These are phyloP conservation scores for Neoboletus brunneissimus DNA, from an alignment of 768 basidiomycete species.

Conservation along the genomic window DNA sequence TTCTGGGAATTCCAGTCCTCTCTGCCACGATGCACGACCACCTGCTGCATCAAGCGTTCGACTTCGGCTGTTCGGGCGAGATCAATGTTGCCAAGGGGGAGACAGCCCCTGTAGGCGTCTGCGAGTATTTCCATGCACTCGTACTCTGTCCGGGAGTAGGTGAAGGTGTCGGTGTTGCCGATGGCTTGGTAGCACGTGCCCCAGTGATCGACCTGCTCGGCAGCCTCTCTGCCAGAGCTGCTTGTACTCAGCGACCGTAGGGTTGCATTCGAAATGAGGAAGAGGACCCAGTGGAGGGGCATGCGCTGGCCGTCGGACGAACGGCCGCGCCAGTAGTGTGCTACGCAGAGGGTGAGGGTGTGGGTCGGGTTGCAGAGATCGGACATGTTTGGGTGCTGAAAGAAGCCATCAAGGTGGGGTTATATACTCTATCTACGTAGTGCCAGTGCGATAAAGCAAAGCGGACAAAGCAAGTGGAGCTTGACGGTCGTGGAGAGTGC, in stretches of 20 bases:
- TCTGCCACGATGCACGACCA: slow-evolving; percentile 23
- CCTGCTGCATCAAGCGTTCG: slow-evolving; percentile 23
- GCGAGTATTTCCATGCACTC: slow-evolving; percentile 33
- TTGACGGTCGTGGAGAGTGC: background rate
- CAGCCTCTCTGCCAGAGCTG: slow-evolving; percentile 20
- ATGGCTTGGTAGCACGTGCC: slow-evolving; percentile 31
- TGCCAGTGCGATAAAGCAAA: slow-evolving; percentile 16
- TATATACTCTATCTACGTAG: slow-evolving; percentile 15
- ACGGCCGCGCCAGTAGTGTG: slow-evolving; percentile 31
- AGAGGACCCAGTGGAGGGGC: slow-evolving; percentile 33
- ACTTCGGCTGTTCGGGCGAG: slow-evolving; percentile 9
- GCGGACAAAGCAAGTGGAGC: slow-evolving; percentile 11
- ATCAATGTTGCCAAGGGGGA: slow-evolving; percentile 24
- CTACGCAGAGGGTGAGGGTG: slow-evolving; percentile 28
- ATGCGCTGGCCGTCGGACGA: slow-evolving; percentile 18
- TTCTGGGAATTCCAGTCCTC: slow-evolving; percentile 34
- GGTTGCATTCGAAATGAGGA: slow-evolving; percentile 27
- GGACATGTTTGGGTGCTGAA: slow-evolving; percentile 14
- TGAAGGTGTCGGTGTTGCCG: slow-evolving; percentile 30
- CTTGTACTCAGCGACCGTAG: slow-evolving; percentile 17
- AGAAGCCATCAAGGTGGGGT: background rate
- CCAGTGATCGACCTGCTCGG: slow-evolving; percentile 29
- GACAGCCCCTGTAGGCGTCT: slow-evolving; percentile 29
- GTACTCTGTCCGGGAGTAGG: slow-evolving; percentile 25
- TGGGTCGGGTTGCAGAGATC: slow-evolving; percentile 3